These are phyloP conservation scores for Phytophthora tentaculata DNA, from an alignment of 352 stramenopile species.

Conservation along the genomic window DNA sequence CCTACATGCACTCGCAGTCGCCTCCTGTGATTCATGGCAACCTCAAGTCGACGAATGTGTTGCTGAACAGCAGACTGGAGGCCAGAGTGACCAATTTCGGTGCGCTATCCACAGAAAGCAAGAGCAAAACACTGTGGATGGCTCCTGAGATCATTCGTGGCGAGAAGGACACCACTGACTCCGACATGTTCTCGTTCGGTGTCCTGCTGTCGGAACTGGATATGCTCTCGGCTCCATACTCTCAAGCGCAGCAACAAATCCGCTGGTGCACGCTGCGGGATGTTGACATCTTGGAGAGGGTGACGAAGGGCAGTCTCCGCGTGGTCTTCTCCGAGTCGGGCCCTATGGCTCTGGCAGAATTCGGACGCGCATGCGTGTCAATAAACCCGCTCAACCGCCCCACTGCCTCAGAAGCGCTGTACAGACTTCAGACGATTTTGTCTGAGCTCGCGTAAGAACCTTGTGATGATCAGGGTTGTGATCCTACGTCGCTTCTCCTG, in stretches of 20 bases:
- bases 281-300: constrained; percentile 40
- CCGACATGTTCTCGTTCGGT: constrained; percentile 84
- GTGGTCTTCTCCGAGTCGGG: constrained; percentile 33
- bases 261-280: constrained; percentile 29
- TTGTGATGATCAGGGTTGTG: background rate
- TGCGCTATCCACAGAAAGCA: constrained; percentile 25
- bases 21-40: constrained; percentile 38
- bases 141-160: constrained; percentile 76
- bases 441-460: constrained; percentile 23
- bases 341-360: constrained; percentile 29
- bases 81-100: constrained; percentile 55
- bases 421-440: constrained; percentile 43
- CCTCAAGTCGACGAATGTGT: constrained; percentile 41
- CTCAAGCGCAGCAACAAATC: constrained; percentile 19
- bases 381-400: constrained; percentile 34
- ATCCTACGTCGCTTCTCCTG: background rate
- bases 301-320: constrained; percentile 39
- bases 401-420: constrained; percentile 39
- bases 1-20: constrained; percentile 39
- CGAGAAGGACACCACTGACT: constrained; percentile 73
- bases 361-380: constrained; percentile 31
- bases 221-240: constrained; percentile 43
- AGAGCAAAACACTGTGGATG: constrained; percentile 73
- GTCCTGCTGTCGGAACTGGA: constrained; percentile 80
- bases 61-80: constrained; percentile 29